Percentiles rank a stretch among this genome's conserved stretches.
phyloP scores from a whole-genome alignment of 441 rosid genomes.

The Mallotus japonicus region DNA sequence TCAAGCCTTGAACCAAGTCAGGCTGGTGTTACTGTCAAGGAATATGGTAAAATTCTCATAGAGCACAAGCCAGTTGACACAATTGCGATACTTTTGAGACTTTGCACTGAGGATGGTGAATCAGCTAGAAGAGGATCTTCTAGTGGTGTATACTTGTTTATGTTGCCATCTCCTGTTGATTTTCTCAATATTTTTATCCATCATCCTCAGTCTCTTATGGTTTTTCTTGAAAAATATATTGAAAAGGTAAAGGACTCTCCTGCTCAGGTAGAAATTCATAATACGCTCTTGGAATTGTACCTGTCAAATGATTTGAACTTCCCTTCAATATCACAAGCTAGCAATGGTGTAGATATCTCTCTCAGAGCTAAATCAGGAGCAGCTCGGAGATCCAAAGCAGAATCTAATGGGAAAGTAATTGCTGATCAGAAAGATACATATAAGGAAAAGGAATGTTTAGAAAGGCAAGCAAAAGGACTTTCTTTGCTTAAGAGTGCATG shows the following conservation, averaged over 20 bases:
- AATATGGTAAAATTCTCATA: slow-evolving; percentile 93
- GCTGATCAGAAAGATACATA: slow-evolving; percentile 35
- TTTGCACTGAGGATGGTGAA: slow-evolving; percentile 79
- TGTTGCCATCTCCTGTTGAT: slow-evolving; percentile 98
- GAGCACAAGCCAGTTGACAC: slow-evolving; percentile 90
- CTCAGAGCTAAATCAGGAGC: slow-evolving; percentile 40
- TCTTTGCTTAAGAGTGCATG: slow-evolving; percentile 79
- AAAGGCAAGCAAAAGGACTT: slow-evolving; percentile 77
- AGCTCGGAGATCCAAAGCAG: slow-evolving; percentile 33
- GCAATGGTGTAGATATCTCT: slow-evolving; percentile 48
- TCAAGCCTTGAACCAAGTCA: slow-evolving; percentile 95
- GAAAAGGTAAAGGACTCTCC: slow-evolving; percentile 89
- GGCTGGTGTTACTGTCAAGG: slow-evolving; percentile 91
- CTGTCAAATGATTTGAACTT: slow-evolving; percentile 87
- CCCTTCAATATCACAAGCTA: slow-evolving; percentile 68
- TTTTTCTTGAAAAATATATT: slow-evolving; percentile 80
- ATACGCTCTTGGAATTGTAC: slow-evolving; percentile 86
- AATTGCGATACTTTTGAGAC: slow-evolving; percentile 81
- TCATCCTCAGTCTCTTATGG: slow-evolving; percentile 82
- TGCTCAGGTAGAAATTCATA: slow-evolving; percentile 92
- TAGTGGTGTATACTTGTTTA: slow-evolving; percentile 59
- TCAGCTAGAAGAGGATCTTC: slow-evolving; percentile 51
- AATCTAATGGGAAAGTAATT: slow-evolving; percentile 40
- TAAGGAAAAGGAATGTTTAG: slow-evolving; percentile 42
- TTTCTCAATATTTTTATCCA: slow-evolving; percentile 90